Evolutionary conservation across 2,329 filamentous ascomycete species (phyloP), one percentile per base, ranked within the genome.

Genomic region (Pseudogymnoascus sp.): DNA sequence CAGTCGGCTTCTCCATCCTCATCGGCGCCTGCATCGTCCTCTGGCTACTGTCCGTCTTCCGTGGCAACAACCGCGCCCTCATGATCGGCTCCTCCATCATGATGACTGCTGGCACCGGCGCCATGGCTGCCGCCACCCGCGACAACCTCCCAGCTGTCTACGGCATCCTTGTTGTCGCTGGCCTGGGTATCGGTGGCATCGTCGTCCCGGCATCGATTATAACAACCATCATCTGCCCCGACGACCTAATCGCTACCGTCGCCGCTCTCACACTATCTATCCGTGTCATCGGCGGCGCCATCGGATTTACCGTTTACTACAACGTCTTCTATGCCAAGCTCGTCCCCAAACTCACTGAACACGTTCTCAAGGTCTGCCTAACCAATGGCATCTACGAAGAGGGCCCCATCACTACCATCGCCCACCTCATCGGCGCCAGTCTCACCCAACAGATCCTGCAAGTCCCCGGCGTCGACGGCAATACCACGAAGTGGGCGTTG

Each of bases 181-280:
- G 84, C 4, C 72, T 89, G 2, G 87, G 87, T 6, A 84, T 89
- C 4, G 87, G 87, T 6, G 87, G 84, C 1, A 86, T 89, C 60
- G 82, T 89, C 15, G 83, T 90, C 4, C 87, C 87, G 0, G 82
- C 84, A 0, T 85, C 83, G 1, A 87, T 89, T 67, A 87, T 89
- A 64, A 84, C 84, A 6, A 86, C 85, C 9, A 88, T 89, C 68
- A 85, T 89, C 67, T 88, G 85, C 65, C 86, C 87, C 0, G 84
- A 87, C 70, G 86, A 89, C 62, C 78, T 89, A 5, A 89, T 90
- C 66, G 87, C 85, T 7, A 89, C 87, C 1, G 80, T 89, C 53
- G 83, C 86, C 1, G 86, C 88, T 5, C 77, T 90, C 21, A 89
- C 87, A 0, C 80, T 90, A 38, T 82, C 85, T n/a, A 83, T 90